Percentiles rank a stretch among this genome's conserved stretches.
Conservation (phyloP, 257 asterid species). For the Orobanche coerulescens region DNA sequence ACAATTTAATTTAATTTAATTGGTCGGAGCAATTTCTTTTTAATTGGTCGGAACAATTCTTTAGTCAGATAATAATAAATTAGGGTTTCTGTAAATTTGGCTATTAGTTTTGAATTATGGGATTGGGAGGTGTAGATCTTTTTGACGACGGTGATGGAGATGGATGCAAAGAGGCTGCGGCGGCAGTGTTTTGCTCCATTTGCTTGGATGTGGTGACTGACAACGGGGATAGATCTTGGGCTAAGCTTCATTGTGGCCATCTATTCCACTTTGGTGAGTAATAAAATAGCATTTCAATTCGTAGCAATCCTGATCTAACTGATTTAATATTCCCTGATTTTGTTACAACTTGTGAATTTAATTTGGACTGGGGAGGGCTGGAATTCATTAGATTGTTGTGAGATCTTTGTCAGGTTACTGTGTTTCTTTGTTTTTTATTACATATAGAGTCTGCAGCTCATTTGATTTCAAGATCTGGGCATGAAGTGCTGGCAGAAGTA, state of each 20-base stretch:
- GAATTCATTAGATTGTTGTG: neutral
- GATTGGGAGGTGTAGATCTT: constrained; percentile 59
- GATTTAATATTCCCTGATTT: too few species aligned
- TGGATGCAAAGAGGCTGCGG: too few species aligned
- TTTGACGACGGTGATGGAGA: constrained; percentile 55
- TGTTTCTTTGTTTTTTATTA: neutral
- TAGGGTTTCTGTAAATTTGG: constrained; percentile 19
- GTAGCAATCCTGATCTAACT: constrained; percentile 14
- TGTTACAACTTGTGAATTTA: too few species aligned
- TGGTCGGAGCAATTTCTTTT: neutral
- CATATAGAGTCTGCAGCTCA: neutral
- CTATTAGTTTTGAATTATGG: constrained; percentile 42
- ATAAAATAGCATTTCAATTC: constrained; percentile 3
- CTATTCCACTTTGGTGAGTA: constrained; percentile 82
- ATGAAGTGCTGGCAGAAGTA: neutral
- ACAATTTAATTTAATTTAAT: neutral
- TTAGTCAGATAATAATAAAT: neutral
- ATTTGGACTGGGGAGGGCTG: constrained; percentile 3
- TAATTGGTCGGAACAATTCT: neutral
- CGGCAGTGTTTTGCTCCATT: too few species aligned
- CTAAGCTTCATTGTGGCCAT: constrained; percentile 63
- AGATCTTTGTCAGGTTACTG: neutral
- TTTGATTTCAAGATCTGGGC: constrained; percentile 11
- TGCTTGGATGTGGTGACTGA: too few species aligned
- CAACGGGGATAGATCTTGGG: too few species aligned